Conservation (phyloP, 768 basidiomycete species). For the Rhodotorula sphaerocarpa region DNA sequence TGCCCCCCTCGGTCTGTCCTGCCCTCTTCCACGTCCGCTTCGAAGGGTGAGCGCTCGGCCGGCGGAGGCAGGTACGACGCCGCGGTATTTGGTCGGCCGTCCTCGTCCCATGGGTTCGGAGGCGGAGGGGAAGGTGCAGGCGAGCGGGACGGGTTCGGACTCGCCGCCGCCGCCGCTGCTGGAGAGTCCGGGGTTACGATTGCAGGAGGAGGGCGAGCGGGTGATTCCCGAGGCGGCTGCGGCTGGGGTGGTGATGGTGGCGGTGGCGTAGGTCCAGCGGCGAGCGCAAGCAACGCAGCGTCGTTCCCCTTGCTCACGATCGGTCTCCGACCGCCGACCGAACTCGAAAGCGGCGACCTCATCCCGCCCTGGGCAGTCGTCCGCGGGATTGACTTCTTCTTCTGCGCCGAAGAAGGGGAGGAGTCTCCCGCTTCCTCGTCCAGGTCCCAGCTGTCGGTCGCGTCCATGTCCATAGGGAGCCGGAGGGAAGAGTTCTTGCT, state of each 20-base stretch:
- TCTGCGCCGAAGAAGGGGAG: neutral
- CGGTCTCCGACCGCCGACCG: too few relatives aligned
- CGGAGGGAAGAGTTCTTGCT: neutral
- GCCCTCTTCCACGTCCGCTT: too few relatives aligned
- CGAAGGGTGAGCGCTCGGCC: neutral
- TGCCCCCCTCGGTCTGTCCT: too few relatives aligned
- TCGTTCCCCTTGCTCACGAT: neutral
- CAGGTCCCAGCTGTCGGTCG: conserved; percentile 30
- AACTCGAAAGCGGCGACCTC: too few relatives aligned
- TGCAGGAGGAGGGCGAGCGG: neutral
- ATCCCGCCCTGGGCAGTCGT: too few relatives aligned
- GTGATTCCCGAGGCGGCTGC: neutral
- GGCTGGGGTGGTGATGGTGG: neutral
- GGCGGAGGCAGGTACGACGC: neutral
- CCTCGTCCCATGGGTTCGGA: neutral
- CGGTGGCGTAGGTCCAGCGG: neutral
- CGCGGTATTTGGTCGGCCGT: too few relatives aligned
- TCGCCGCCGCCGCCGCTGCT: neutral
- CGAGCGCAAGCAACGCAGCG: neutral
- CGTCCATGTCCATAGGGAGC: conserved; percentile 22
- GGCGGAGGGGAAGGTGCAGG: neutral
- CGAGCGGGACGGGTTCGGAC: neutral
- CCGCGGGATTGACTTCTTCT: neutral
- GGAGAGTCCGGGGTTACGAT: neutral
- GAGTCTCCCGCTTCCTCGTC: conserved; percentile 1